phyloP scores from a whole-genome alignment of 1,284 basidiomycete species.

The Taiwanofungus camphoratus region DNA sequence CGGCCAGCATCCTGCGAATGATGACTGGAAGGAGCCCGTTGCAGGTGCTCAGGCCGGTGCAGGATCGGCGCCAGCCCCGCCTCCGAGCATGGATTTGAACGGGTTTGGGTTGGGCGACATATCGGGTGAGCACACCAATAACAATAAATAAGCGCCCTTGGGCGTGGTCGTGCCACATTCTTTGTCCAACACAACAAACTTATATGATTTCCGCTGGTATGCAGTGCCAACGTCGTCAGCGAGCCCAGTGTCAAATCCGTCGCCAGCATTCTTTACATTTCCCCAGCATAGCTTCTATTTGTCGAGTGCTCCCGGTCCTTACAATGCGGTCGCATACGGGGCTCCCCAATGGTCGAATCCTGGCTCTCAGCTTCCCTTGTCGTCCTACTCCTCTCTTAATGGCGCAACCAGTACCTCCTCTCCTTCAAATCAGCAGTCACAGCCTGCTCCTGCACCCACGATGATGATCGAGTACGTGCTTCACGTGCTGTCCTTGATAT shows the following conservation, averaged over 20 bases:
- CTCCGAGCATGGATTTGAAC: conserved; percentile 36
- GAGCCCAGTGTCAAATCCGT: conserved; percentile 33
- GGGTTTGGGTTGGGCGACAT: conserved; percentile 34
- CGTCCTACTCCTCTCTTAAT: conserved; percentile 68
- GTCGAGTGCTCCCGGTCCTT: conserved; percentile 39
- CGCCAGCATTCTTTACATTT: conserved; percentile 34
- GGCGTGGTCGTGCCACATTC: not conserved
- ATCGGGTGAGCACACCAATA: conserved; percentile 31
- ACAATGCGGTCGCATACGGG: conserved; percentile 48
- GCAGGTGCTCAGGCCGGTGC: conserved; percentile 27
- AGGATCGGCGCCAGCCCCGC: conserved; percentile 22
- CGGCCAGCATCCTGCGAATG: conserved; percentile 31
- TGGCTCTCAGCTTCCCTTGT: conserved; percentile 51
- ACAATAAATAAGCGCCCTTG: conserved; percentile 19
- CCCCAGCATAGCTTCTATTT: conserved; percentile 30
- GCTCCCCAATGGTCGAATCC: conserved; percentile 39
- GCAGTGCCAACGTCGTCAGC: conserved; percentile 20
- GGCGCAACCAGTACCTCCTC: conserved; percentile 48
- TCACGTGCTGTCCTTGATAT: conserved; percentile 1
- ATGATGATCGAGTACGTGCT: conserved; percentile 49
- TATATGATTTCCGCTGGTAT: not conserved
- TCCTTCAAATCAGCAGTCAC: conserved; percentile 19
- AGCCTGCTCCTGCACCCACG: conserved; percentile 29
- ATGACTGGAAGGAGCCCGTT: conserved; percentile 44
- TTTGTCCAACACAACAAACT: not conserved